Percentiles rank a stretch among this genome's conserved stretches.
Conservation (phyloP, 768 basidiomycete genomes). For the Naganishia onofrii region DNA sequence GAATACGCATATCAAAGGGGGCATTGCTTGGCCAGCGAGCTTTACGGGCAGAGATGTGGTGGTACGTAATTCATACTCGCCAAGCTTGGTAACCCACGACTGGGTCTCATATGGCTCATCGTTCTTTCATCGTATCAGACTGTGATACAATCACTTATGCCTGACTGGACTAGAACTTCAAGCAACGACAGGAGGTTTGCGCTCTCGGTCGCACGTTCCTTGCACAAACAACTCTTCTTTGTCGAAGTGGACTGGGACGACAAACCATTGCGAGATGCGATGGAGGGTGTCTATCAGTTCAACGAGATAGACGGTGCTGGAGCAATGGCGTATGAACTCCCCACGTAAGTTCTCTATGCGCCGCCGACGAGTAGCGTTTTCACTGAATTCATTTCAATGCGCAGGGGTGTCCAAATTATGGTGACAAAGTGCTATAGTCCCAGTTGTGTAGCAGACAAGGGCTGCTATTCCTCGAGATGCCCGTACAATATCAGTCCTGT, state of each 20-base stretch:
- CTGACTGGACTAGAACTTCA: slow-evolving; percentile 72
- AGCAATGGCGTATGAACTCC: slow-evolving; percentile 43
- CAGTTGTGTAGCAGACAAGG: slow-evolving; percentile 72
- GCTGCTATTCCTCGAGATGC: slow-evolving; percentile 81
- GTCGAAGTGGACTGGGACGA: slow-evolving; percentile 96
- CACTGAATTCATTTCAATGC: neutral
- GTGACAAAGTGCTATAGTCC: slow-evolving; percentile 87
- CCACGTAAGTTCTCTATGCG: slow-evolving; percentile 34
- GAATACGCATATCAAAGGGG: slow-evolving; percentile 83
- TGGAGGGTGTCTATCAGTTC: slow-evolving; percentile 92
- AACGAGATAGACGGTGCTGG: slow-evolving; percentile 60
- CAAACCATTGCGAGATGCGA: slow-evolving; percentile 73
- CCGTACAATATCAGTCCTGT: slow-evolving; percentile 41
- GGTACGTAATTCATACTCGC: slow-evolving; percentile 56
- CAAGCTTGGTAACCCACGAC: neutral
- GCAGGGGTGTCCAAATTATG: slow-evolving; percentile 82
- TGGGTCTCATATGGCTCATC: slow-evolving; percentile 19
- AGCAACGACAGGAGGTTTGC: slow-evolving; percentile 78
- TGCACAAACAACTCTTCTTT: slow-evolving; percentile 91
- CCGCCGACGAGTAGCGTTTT: neutral
- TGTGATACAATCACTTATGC: slow-evolving; percentile 81
- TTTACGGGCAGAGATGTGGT: slow-evolving; percentile 96
- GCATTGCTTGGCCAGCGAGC: slow-evolving; percentile 81
- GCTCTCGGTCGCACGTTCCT: slow-evolving; percentile 78
- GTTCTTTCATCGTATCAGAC: slow-evolving; percentile 58